These are phyloP conservation scores for Trametes punicea DNA, from an alignment of 768 basidiomycete species.

Conservation along the genomic window DNA sequence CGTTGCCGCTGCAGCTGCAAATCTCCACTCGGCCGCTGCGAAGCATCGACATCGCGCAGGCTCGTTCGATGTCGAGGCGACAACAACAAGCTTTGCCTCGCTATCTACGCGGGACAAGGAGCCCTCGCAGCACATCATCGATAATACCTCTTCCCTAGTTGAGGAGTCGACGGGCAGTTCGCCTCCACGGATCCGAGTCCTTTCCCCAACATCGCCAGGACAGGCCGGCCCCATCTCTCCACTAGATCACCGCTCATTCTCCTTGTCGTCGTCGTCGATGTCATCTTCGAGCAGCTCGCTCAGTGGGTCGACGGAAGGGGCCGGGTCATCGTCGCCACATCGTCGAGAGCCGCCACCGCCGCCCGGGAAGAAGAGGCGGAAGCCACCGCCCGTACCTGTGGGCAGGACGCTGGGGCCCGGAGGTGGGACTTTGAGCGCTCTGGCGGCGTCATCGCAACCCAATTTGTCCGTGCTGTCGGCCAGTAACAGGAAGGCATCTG, in stretches of 20 bases:
- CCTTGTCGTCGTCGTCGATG: slow-evolving; percentile 9
- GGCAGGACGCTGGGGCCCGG: slow-evolving; percentile 13
- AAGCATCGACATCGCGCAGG: slow-evolving; percentile 18
- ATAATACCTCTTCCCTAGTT: slow-evolving; percentile 21
- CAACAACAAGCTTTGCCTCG: slow-evolving; percentile 3
- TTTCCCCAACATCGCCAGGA: slow-evolving; percentile 30
- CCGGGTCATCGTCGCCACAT: slow-evolving; percentile 14
- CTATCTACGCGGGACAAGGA: background rate
- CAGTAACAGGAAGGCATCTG: slow-evolving; percentile 2
- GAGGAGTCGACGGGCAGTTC: slow-evolving; percentile 15
- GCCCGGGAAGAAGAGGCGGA: slow-evolving; percentile 57
- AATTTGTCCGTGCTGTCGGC: slow-evolving; percentile 7
- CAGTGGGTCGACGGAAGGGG: slow-evolving; percentile 5
- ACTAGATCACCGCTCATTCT: slow-evolving; percentile 13
- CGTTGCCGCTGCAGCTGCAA: slow-evolving; percentile 18
- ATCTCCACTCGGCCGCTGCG: background rate
- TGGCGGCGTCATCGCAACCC: slow-evolving; percentile 14
- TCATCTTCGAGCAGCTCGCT: slow-evolving; percentile 7
- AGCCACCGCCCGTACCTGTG: slow-evolving; percentile 65
- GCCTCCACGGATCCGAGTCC: slow-evolving; percentile 26
- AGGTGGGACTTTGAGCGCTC: slow-evolving; percentile 5
- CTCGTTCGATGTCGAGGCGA: slow-evolving; percentile 20
- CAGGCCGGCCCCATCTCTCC: slow-evolving; percentile 1
- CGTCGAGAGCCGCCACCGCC: slow-evolving; percentile 58
- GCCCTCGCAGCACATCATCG: slow-evolving; percentile 9